Percentiles rank a stretch among this genome's conserved stretches.
Conservation (phyloP, 139 green algal species). For the Bryopsis sp. region DNA sequence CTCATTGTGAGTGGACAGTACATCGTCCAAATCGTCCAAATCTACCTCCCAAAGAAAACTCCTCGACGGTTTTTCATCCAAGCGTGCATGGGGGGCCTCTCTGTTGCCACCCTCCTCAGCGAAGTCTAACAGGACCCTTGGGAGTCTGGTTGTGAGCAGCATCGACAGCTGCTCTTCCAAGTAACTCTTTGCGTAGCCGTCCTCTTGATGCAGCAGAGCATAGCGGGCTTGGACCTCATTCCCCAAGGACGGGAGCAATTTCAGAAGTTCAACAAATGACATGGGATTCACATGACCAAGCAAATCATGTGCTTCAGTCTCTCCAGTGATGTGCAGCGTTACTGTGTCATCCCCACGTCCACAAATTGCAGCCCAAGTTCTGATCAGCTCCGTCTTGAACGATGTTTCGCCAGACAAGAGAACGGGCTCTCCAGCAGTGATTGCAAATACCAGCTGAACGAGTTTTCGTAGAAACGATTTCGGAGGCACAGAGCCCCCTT, state of each 20-base stretch:
- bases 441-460: constrained; percentile 26
- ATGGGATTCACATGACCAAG: constrained; percentile 29
- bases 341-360: constrained; percentile 16
- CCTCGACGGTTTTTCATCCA: too few species aligned
- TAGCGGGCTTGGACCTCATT: too few species aligned
- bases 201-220: too few species aligned
- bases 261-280: constrained; percentile 22
- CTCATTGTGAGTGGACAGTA: too few species aligned
- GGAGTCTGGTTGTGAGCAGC: too few species aligned
- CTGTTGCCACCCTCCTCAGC: too few species aligned
- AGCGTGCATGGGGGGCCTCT: too few species aligned
- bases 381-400: constrained; percentile 29
- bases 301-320: constrained; percentile 26
- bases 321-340: constrained; percentile 25
- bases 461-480: constrained; percentile 18
- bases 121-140: too few species aligned
- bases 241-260: constrained; percentile 17
- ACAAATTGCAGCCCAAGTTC: constrained; percentile 23
- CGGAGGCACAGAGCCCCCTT: not conserved
- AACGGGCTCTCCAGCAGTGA: constrained; percentile 26
- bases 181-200: too few species aligned
- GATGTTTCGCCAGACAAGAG: constrained; percentile 25
- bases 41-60: too few species aligned
- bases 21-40: too few species aligned
- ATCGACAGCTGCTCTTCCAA: too few species aligned